Conservation (phyloP, 352 stramenopile genomes). For the Phytophthora idaei region DNA sequence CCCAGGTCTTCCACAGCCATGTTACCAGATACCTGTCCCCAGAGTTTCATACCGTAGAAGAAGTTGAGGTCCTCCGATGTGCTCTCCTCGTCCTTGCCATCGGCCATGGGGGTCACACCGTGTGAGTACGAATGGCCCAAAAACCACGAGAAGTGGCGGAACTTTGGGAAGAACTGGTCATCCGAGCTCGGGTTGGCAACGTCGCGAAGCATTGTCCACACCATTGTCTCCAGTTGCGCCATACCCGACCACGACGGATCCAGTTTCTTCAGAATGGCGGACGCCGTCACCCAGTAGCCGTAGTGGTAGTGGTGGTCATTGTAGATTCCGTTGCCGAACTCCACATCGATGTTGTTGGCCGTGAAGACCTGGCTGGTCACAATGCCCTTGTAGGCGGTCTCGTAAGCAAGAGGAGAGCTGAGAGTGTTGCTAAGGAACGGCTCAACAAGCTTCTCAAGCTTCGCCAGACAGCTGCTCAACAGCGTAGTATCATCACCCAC, state of each 20-base stretch:
- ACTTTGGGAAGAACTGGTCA: slow-evolving; percentile 70
- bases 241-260: slow-evolving; percentile 66
- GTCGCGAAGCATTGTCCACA: slow-evolving; percentile 74
- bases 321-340: slow-evolving; percentile 85
- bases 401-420: slow-evolving; percentile 64
- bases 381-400: slow-evolving; percentile 75
- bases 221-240: slow-evolving; percentile 61
- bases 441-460: slow-evolving; percentile 60
- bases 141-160: slow-evolving; percentile 83
- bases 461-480: slow-evolving; percentile 56
- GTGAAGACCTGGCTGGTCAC: slow-evolving; percentile 58
- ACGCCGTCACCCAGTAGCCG: slow-evolving; percentile 77
- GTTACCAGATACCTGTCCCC: slow-evolving; percentile 65
- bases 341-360: slow-evolving; percentile 58
- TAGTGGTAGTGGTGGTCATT: slow-evolving; percentile 89
- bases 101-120: slow-evolving; percentile 62
- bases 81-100: slow-evolving; percentile 81
- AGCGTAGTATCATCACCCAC: slow-evolving; percentile 59
- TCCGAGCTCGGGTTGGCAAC: slow-evolving; percentile 69
- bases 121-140: slow-evolving; percentile 80
- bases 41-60: slow-evolving; percentile 82
- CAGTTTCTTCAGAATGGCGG: slow-evolving; percentile 70
- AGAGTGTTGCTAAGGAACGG: slow-evolving; percentile 72
- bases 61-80: slow-evolving; percentile 86
- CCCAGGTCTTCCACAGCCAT: slow-evolving; percentile 68